Conservation (phyloP, 83 land plant species). For the Larix sibirica region DNA sequence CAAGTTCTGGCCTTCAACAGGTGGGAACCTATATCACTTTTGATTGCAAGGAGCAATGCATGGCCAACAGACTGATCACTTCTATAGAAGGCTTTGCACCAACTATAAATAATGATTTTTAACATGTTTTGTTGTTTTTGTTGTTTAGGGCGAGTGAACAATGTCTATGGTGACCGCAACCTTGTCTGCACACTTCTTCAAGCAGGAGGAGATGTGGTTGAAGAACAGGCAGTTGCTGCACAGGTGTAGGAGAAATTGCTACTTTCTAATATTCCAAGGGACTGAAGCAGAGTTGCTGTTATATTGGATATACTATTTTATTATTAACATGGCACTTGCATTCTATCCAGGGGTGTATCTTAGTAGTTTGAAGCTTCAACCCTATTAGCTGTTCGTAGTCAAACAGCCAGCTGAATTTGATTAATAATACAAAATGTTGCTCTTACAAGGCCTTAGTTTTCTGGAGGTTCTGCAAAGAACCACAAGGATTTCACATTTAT, state of each 20-base stretch:
- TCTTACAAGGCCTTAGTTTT: too few species aligned
- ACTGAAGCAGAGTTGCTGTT: too few species aligned
- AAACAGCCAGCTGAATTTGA: too few species aligned
- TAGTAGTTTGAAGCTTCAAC: too few species aligned
- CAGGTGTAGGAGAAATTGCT: conserved; percentile 17
- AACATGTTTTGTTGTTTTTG: conserved; percentile 3
- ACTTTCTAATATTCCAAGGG: neutral
- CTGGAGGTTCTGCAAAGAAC: too few species aligned
- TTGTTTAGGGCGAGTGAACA: conserved; percentile 91
- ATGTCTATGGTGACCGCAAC: conserved; percentile 99
- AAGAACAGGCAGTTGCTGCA: conserved; percentile 83
- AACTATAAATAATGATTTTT: neutral
- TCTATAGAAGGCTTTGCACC: neutral
- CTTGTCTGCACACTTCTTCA: conserved; percentile 93
- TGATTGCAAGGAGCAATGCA: neutral
- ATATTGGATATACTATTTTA: too few species aligned
- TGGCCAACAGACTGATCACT: neutral
- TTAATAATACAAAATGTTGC: too few species aligned
- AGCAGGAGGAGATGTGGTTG: conserved; percentile 66
- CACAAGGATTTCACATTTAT: too few species aligned
- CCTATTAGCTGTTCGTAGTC: too few species aligned
- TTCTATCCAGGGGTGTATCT: too few species aligned
- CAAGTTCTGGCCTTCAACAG: conserved; percentile 99
- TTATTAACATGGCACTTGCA: too few species aligned
- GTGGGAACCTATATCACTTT: conserved; percentile 29